phyloP scores from a whole-genome alignment of 2,329 filamentous ascomycete species.

The Colletotrichum gloeosporioides region DNA sequence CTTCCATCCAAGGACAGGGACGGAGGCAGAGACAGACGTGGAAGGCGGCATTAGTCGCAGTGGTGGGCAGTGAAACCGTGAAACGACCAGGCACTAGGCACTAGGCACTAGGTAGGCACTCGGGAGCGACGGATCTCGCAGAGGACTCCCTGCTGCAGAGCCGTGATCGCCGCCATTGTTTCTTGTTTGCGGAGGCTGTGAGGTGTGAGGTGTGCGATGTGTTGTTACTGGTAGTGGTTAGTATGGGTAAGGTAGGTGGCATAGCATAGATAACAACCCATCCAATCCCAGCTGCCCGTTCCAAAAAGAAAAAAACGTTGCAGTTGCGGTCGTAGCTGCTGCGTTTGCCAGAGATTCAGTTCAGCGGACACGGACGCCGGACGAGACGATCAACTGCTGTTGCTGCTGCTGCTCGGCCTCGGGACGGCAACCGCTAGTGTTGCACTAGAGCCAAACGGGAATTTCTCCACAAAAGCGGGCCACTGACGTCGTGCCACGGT shows the following conservation, averaged over 20 bases:
- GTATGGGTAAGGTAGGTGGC: neutral
- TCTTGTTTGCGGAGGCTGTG: neutral
- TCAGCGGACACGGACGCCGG: neutral
- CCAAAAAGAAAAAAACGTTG: neutral
- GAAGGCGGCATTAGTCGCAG: neutral
- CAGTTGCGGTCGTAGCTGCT: neutral
- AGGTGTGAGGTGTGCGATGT: neutral
- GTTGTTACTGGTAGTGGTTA: neutral
- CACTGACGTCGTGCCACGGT: conserved; percentile 16
- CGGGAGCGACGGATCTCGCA: neutral
- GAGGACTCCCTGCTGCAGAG: neutral
- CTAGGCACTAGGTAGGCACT: neutral
- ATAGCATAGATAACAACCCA: neutral
- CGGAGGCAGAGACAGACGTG: neutral
- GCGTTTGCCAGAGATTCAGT: neutral
- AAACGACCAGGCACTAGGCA: neutral
- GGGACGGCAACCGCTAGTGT: neutral
- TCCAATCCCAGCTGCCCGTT: neutral
- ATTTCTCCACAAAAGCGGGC: neutral
- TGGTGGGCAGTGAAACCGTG: neutral
- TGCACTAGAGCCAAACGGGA: neutral
- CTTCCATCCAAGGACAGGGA: neutral
- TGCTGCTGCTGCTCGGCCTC: neutral
- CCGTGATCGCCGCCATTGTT: neutral
- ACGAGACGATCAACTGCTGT: neutral